Base-by-base conservation (phyloP, 192 early-diverging fungal species). In the Coemansia sp. region DNA sequence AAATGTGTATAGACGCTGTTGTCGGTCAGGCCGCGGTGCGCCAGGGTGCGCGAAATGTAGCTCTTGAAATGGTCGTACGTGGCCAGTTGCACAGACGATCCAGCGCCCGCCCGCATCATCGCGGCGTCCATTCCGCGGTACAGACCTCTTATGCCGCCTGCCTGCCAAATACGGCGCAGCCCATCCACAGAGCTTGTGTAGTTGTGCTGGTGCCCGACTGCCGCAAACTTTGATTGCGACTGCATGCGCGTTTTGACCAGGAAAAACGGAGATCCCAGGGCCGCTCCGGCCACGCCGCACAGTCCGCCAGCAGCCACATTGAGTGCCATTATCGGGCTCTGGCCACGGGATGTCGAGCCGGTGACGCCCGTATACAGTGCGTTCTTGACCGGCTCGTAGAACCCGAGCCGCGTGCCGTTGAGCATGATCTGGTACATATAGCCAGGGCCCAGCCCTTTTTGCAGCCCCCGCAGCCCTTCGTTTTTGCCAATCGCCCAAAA, bases 381-480 rank as follows among this genome's bases (percentile, higher is more conserved):
- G 21, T 81, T 82, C 60, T 90, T 87, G 23, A 89, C 84, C 2
- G 96, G 96, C 63, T 92, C 94, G 69, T 96, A 98, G 42, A 94
- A 68, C 4, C 96, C 94, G 21, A 98, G 78, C 50, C 96, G 89
- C 36, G 88, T 90, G 31, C 96, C 96, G 65, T 98, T 98, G 71
- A 98, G 85, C 68, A 93, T 82, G 47, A 94, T 78, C 74, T 98
- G 96, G 74, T 95, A 97, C 56, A 86, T 75, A 78, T 97, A 97
- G 2, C 93, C 95, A 3, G 92, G 85, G 20, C 86, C 86, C 44
- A 98, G 81, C 11, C 96, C 96, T 56, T 89, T 83, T 54, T 98
- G 94, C 51, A 95, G 82, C 47, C 93, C 93, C 31, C 88, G 82
- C 14, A 96, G 44, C 4, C 94, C 94, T 68, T 98, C 96, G 50